phyloP scores from a whole-genome alignment of 1,284 basidiomycete species.

The Rhizoctonia solani region DNA sequence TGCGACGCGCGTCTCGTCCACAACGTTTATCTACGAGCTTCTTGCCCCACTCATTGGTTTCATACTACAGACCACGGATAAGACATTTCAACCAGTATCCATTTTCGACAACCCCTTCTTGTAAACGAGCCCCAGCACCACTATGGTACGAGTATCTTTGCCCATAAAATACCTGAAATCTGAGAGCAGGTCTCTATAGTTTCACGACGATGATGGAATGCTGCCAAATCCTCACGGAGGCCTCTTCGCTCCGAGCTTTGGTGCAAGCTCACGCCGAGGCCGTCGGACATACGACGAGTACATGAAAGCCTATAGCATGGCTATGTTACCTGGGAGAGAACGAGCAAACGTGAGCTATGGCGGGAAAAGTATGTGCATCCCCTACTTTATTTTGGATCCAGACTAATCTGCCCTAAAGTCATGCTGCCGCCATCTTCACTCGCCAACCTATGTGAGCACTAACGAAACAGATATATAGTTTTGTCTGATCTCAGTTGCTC shows the following conservation, averaged over 20 bases:
- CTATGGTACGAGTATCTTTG: not conserved
- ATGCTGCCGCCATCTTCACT: slow-evolving; percentile 97
- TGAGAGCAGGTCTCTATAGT: not conserved
- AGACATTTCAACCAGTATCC: not conserved
- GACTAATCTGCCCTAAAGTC: slow-evolving; percentile 55
- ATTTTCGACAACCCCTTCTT: not conserved
- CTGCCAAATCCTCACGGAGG: slow-evolving; percentile 19
- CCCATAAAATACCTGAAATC: not conserved
- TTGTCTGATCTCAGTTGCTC: not conserved
- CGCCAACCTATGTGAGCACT: slow-evolving; percentile 70
- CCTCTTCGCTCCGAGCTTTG: slow-evolving; percentile 26
- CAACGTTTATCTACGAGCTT: not conserved
- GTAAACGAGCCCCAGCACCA: not conserved
- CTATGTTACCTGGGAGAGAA: slow-evolving; percentile 80
- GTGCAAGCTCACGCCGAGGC: not conserved
- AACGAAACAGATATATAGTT: not conserved
- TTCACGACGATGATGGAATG: slow-evolving; percentile 24
- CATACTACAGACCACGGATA: not conserved
- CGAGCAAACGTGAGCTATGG: slow-evolving; percentile 90
- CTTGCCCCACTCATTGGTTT: not conserved
- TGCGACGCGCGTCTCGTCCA: slow-evolving; percentile 11
- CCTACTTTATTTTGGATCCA: slow-evolving; percentile 11
- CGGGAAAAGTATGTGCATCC: slow-evolving; percentile 84
- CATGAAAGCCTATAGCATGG: slow-evolving; percentile 83
- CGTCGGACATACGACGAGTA: slow-evolving; percentile 72